Evolutionary conservation across 805 yeast genomes (phyloP).

Genomic region (Ogataea polymorpha): DNA sequence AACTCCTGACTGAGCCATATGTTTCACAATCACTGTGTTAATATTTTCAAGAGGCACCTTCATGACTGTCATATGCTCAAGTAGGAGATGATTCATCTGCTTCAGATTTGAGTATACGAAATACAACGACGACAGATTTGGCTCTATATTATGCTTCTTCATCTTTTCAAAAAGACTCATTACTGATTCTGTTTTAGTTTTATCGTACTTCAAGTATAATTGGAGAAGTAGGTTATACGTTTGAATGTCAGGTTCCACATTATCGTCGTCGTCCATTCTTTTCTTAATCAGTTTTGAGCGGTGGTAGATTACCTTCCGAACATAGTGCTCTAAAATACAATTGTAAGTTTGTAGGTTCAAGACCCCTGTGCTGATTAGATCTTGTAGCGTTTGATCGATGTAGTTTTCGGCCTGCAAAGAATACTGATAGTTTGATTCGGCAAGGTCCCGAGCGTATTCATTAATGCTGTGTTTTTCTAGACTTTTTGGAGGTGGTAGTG

Average conservation of each 20-base stretch:
- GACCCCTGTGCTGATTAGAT: constrained; percentile 5
- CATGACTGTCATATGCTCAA: constrained; percentile 6
- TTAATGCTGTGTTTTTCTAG: constrained; percentile 4
- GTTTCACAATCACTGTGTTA: constrained; percentile 7
- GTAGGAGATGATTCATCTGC: constrained; percentile 1
- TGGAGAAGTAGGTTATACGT: constrained; percentile 15
- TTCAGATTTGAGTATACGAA: constrained; percentile 11
- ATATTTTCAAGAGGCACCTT: constrained; percentile 6
- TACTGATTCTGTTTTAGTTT: background rate
- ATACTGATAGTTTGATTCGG: constrained; percentile 8
- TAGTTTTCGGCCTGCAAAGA: constrained; percentile 3
- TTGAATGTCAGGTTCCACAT: constrained; percentile 3
- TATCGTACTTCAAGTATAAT: constrained; percentile 4
- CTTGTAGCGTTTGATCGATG: constrained; percentile 13
- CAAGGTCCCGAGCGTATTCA: constrained; percentile 7
- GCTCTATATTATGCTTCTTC: background rate
- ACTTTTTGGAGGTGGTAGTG: constrained; percentile 4
- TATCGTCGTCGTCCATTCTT: constrained; percentile 4
- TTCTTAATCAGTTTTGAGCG: constrained; percentile 5
- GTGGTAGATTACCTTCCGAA: background rate
- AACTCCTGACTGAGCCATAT: constrained; percentile 5
- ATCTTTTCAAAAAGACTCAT: constrained; percentile 7
- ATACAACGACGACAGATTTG: constrained; percentile 12
- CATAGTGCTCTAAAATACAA: constrained; percentile 10
- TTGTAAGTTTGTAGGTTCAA: constrained; percentile 10